Evolutionary conservation across 345 rosid species (phyloP).

Genomic region (Erysimum cheiranthoides): DNA sequence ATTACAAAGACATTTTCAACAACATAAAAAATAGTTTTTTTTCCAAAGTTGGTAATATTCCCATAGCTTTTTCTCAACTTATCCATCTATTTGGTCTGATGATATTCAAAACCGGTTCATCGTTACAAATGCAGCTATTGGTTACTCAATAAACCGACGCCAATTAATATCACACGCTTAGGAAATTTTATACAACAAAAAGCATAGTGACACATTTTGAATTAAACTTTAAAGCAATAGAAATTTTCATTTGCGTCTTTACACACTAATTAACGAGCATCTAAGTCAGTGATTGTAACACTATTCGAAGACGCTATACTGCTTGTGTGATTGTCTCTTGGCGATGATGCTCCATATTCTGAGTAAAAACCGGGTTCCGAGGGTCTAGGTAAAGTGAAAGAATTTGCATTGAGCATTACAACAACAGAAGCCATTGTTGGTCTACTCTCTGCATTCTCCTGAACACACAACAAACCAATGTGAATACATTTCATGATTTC

Average conservation of each 20-base stretch:
- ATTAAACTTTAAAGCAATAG: neutral
- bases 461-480: conserved; percentile 36
- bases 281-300: conserved; percentile 19
- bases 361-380: conserved; percentile 7
- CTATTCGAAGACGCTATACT: conserved; percentile 1
- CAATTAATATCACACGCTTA: neutral
- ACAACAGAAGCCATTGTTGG: conserved; percentile 41
- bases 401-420: conserved; percentile 34
- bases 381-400: conserved; percentile 22
- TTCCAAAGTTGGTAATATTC: neutral
- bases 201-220: neutral
- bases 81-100: neutral
- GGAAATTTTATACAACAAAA: neutral
- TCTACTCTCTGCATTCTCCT: conserved; percentile 34
- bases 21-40: neutral
- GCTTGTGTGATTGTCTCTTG: conserved; percentile 1
- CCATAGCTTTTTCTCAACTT: neutral
- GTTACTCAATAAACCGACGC: neutral
- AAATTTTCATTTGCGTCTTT: neutral
- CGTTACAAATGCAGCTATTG: neutral
- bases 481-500: conserved; percentile 36
- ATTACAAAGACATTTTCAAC: neutral
- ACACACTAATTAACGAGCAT: conserved; percentile 15
- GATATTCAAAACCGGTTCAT: neutral
- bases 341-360: neutral